Conservation (phyloP, 306 rosid genomes). For the Dicorynia guianensis region DNA sequence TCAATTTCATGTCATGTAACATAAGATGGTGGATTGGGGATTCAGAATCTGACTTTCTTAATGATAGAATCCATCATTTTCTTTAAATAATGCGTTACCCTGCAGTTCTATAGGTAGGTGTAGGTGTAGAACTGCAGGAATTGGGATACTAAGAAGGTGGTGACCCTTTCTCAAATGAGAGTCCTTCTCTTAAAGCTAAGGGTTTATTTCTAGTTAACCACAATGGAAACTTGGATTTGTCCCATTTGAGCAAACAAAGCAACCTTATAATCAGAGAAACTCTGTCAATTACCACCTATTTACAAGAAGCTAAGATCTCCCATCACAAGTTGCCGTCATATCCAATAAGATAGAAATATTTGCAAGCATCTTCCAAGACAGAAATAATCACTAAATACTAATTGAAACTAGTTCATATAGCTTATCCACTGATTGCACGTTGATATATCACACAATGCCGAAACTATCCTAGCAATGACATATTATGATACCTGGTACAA, state of each 20-base stretch:
- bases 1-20: too few relatives aligned
- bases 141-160: too few relatives aligned
- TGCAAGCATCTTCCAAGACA: background rate
- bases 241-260: constrained; percentile 3
- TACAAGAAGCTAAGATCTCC: background rate
- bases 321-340: background rate
- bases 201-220: background rate
- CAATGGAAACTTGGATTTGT: background rate
- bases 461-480: background rate
- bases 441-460: constrained; percentile 1
- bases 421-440: background rate
- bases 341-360: background rate
- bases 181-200: background rate
- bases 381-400: background rate
- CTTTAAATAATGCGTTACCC: too few relatives aligned
- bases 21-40: too few relatives aligned
- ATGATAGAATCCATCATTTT: too few relatives aligned
- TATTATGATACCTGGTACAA: background rate
- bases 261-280: background rate
- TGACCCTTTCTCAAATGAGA: background rate
- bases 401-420: background rate
- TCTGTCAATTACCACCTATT: background rate
- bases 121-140: too few relatives aligned
- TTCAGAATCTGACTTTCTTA: too few relatives aligned
- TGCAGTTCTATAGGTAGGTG: too few relatives aligned